Evolutionary conservation across 2,329 filamentous ascomycete species (phyloP), one percentile per base, ranked within the genome.

Genomic region (Dothideomycetes sp.): DNA sequence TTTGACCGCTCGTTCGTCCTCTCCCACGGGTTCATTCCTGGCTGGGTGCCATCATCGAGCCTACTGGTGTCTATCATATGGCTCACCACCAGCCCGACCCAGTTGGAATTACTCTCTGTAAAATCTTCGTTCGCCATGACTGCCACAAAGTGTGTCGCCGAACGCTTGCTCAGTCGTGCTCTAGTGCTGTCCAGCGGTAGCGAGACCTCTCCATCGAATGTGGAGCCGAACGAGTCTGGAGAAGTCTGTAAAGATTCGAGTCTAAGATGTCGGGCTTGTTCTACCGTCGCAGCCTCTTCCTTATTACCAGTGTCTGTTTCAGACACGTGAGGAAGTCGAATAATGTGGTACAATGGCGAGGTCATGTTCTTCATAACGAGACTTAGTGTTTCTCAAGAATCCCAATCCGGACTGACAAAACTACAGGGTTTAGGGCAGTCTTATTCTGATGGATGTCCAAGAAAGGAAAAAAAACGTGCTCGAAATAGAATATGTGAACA

Each of bases 191-290:
- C 34, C 5, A 52, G 34, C 29, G 36, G 42, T 19, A 44, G 43
- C 31, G 45, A 24, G 10, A 37, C 34, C 34, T 55, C 52, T n/a
- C 35, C 31, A 19, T 54, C 52, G 39, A 52, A 54, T 4, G 46
- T 51, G 5, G 53, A 52, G 8, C 49, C 51, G 37, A 55, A 58
- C 4, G 47, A 49, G 31, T 51, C 48, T 10, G 53, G 54, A 18
- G 48, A 45, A 19, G 35, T 43, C 34, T 45, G 41, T 24, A 58
- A 38, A 7, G 51, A 48, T 15, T 46, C 31, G 7, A 57, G 45
- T 9, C 55, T 48, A 22, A 56, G 46, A 3, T 42, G 39, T 34
- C 46, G 47, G 29, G 36, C 47, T 37, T 46, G 51, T 5, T 40
- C 19, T 14, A 51, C 51, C 12, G 51, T 19, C 33, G 34, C 40